Base-by-base conservation (phyloP, 2,329 filamentous ascomycete species). In the Diaporthe vexans region DNA sequence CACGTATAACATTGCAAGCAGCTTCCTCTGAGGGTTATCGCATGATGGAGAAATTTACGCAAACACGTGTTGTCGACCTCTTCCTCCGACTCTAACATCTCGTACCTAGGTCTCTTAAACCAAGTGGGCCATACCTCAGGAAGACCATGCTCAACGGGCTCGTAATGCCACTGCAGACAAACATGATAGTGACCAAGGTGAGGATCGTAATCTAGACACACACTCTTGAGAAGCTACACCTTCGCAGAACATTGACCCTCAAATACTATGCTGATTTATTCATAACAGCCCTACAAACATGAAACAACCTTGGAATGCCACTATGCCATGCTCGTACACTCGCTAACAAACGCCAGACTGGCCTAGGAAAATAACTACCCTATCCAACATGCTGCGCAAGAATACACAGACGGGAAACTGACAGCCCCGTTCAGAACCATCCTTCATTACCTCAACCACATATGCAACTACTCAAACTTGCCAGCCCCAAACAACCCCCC, bases 401-500 rank as follows among this genome's bases (percentile, higher is more conserved):
- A n/a, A 61, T 11, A 61, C 9, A 40, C 11, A 46, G 5, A 70
- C 8, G 17, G n/a, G 8, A 4, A 26, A 8, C 58, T 2, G 26
- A 13, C 4, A 19, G 6, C 40, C 15, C n/a, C 8, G 19, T 29
- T n/a, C 2, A 5, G 43, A 10, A 11, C 33, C 54, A 71, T 43
- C 1, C 67, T 46, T 24, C 40, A 17, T 7, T 15, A 13, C 9
- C n/a, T 11, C 1, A 46, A 13, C 9, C 56, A 54, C 0, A 40
- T 1, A 6, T n/a, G 3, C 17, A 6, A 29, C 71, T 78, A 88
- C 81, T 88, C 88, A 81, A 90, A 91, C 77, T 83, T 85, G 10
- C 91, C 91, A 43, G 83, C 85, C 0, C 88, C 89, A 82, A 93
- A 87, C 76, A 93, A 78, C 0, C 89, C 90, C 8, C 89, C 88